A percentile compares a stretch with the other conserved stretches of the same genome.
Evolutionary conservation across 805 yeast genomes (phyloP).

Genomic region (Zygosaccharomyces kombuchaensis): DNA sequence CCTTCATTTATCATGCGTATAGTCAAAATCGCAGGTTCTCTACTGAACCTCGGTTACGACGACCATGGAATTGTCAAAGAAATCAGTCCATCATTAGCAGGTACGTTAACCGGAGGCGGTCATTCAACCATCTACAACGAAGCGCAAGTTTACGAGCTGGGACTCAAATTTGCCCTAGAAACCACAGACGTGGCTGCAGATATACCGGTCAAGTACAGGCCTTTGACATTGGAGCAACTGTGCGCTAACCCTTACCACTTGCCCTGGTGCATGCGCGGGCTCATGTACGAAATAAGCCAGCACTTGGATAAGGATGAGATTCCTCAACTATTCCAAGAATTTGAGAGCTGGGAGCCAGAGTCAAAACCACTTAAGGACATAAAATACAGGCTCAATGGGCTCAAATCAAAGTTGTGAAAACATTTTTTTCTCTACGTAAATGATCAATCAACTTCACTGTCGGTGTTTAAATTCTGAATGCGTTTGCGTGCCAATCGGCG

Average conservation of each 20-base stretch:
- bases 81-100: slow-evolving; percentile 73
- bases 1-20: slow-evolving; percentile 76
- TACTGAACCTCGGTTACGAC: slow-evolving; percentile 70
- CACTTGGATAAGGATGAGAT: slow-evolving; percentile 56
- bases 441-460: slow-evolving; percentile 9
- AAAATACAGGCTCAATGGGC: slow-evolving; percentile 69
- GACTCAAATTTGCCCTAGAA: slow-evolving; percentile 67
- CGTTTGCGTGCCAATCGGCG: slow-evolving; percentile 23
- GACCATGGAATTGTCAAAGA: slow-evolving; percentile 88
- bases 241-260: slow-evolving; percentile 79
- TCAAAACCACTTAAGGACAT: slow-evolving; percentile 77
- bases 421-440: background rate
- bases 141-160: slow-evolving; percentile 76
- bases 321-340: slow-evolving; percentile 57
- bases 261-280: slow-evolving; percentile 91
- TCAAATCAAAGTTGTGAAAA: slow-evolving; percentile 27
- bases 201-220: slow-evolving; percentile 34
- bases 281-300: slow-evolving; percentile 59
- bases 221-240: slow-evolving; percentile 58
- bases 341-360: slow-evolving; percentile 84
- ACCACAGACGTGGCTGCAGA: slow-evolving; percentile 56
- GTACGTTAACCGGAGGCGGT: slow-evolving; percentile 92
- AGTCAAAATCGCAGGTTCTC: slow-evolving; percentile 65
- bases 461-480: slow-evolving; percentile 20
- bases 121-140: slow-evolving; percentile 88